These are phyloP conservation scores for Porogramme epimiltina DNA, from an alignment of 1,284 basidiomycete species.

Conservation along the genomic window DNA sequence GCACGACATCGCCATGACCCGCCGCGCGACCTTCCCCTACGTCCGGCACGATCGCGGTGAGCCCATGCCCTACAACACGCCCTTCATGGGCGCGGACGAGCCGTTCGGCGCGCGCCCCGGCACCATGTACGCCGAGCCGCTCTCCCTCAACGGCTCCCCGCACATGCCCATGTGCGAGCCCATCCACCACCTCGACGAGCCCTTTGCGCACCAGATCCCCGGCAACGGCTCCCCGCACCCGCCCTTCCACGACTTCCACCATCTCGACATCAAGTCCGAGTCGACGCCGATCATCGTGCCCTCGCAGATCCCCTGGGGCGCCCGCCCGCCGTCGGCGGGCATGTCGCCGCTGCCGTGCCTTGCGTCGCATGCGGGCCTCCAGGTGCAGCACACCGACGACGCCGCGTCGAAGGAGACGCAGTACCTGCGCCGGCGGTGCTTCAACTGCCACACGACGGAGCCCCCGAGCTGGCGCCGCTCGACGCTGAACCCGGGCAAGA, in stretches of 20 bases:
- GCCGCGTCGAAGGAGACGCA: conserved; percentile 86
- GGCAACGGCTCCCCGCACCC: conserved; percentile 49
- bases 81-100: conserved; percentile 36
- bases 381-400: conserved; percentile 84
- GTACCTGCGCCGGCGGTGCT: conserved; percentile 80
- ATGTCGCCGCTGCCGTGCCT: conserved; percentile 48
- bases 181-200: conserved; percentile 36
- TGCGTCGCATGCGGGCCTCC: conserved; percentile 56
- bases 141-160: conserved; percentile 43
- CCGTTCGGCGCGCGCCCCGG: conserved; percentile 38
- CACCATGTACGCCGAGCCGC: conserved; percentile 43
- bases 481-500: conserved; percentile 85
- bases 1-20: conserved; percentile 50
- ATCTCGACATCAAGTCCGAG: conserved; percentile 62
- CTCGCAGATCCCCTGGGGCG: conserved; percentile 51
- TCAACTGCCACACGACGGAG: conserved; percentile 87
- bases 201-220: conserved; percentile 34
- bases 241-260: conserved; percentile 45
- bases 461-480: conserved; percentile 83
- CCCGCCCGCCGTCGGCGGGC: conserved; percentile 35
- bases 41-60: conserved; percentile 64
- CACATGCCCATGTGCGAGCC: conserved; percentile 39
- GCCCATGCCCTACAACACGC: conserved; percentile 37
- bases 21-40: conserved; percentile 73
- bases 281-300: conserved; percentile 63